phyloP scores from a whole-genome alignment of 768 basidiomycete genomes.

The Amanita pseudoporphyria region DNA sequence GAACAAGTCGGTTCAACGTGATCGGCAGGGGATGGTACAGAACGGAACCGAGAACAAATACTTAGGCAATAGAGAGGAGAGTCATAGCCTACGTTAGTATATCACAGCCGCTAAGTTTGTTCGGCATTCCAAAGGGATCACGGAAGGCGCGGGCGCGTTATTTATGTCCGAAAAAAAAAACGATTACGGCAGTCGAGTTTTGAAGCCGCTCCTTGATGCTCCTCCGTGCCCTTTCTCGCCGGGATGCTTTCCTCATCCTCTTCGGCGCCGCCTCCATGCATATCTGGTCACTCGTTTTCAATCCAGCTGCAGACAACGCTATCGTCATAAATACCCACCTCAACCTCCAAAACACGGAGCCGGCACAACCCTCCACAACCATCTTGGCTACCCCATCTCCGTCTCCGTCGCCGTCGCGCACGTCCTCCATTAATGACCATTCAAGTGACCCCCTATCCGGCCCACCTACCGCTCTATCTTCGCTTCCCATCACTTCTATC shows the following conservation, averaged over 20 bases:
- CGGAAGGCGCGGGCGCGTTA: too few relatives aligned
- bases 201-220: constrained; percentile 18
- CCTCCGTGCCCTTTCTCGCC: constrained; percentile 35
- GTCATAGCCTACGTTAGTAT: too few relatives aligned
- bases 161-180: not conserved
- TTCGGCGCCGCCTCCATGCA: constrained; percentile 50
- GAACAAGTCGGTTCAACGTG: too few relatives aligned
- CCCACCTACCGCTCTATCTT: constrained; percentile 3
- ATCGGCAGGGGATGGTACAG: too few relatives aligned
- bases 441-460: not conserved
- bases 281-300: constrained; percentile 34
- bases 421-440: not conserved
- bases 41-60: too few relatives aligned
- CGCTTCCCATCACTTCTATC: constrained; percentile 44
- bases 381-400: not conserved
- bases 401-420: not conserved
- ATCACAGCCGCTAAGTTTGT: too few relatives aligned
- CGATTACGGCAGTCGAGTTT: not conserved
- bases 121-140: too few relatives aligned
- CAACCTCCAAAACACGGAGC: not conserved
- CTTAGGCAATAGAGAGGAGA: too few relatives aligned
- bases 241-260: constrained; percentile 52
- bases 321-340: constrained; percentile 22
- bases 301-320: constrained; percentile 14
- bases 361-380: not conserved